Base-by-base conservation (phyloP, 1,284 basidiomycete genomes). In the Trametes pubescens region DNA sequence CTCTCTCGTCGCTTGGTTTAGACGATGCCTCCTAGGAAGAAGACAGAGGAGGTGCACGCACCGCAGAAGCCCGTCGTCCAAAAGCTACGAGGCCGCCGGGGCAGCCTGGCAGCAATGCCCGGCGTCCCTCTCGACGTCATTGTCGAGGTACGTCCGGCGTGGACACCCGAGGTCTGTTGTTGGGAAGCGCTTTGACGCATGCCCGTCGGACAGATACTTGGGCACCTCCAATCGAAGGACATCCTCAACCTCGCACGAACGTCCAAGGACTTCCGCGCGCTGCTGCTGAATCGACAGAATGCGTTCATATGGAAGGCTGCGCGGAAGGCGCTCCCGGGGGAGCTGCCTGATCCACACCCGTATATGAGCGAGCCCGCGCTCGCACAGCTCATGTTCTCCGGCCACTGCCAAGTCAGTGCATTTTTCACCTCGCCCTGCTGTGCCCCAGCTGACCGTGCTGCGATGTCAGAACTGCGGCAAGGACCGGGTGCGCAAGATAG, bases 311-410 rank as follows among this genome's bases (percentile, higher is more conserved):
- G 44, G 44, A 22, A 13, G 13, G 13, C 13, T 1, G 44, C 44
- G 44, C 44, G 44, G 8, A 13, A 24, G 44, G 44, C 44, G 10
- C 21, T 47, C 4, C 44, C 44, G 3, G 44, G 44, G 3, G 44
- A 6, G 3, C 6, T 47, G 2, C n/a, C 44, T 6, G 22, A 47
- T 13, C 44, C 44, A 10, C 21, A 24, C 22, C 44, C 44, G 2
- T 1, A 43, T 34, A 38, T 78, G 51, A 71, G 67, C 53, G 77
- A 79, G 52, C 73, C 77, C 4, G 63, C 67, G 51, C 76, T 72
- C 52, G 69, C 69, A 1, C 55, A 69, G 29, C 63, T 76, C 35
- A 47, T 64, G 11, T 75, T 76, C 47, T 44, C 7, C 21, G 10
- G 22, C 18, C 32, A 7, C 43, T 18, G 54, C 44, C 6, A 52